Base-by-base conservation (phyloP, 495 filamentous ascomycete genomes). In the Cercophora newfieldiana region DNA sequence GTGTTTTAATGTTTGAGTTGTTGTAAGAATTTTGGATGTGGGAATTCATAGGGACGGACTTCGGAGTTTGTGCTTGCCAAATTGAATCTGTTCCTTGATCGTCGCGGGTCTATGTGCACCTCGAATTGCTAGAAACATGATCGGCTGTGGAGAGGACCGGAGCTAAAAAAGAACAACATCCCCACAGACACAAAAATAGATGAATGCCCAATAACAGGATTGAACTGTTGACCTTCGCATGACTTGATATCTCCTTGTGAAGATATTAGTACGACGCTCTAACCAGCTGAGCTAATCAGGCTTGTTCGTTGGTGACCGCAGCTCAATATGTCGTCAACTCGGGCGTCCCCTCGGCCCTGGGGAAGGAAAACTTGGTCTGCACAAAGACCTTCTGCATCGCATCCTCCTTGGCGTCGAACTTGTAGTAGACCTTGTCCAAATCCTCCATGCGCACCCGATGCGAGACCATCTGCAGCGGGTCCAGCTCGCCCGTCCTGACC, bases 401-500 rank as follows among this genome's bases (percentile, higher is more conserved):
- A 59, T 87, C 84, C 58, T 90, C 84, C 63, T 88, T 85, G 73
- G 85, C 81, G 30, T 94, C 85, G 62, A 93, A 95, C 69, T 85
- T 86, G 49, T 81, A 75, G 69, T 95, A 94, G 7, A 92, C 77
- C 68, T 84, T 83, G 57, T 86, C 87, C 56, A 94, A 77, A 61
- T 96, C 92, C 60, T 94, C 90, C 0, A 96, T 69, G 1, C 81
- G 77, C n/a, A 92, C 81, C 0, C 92, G 87, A 72, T 96, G 93
- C 22, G 86, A 88, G 12, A 97, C 75, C 88, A 96, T 96, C 72
- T 89, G 86, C 3, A 88, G 75, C 0, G 92, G 92, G 60, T 97
- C 87, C 51, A 96, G 88, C 63, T 90, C 81, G n/a, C 87, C 86
- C 2, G 75, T 75, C 71, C 87, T 82, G 61, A 96, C 90, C 82